A percentile compares a stretch with the other conserved stretches of the same genome.
Conservation (phyloP, 345 rosid genomes). For the Eucalyptus erythrocorys region DNA sequence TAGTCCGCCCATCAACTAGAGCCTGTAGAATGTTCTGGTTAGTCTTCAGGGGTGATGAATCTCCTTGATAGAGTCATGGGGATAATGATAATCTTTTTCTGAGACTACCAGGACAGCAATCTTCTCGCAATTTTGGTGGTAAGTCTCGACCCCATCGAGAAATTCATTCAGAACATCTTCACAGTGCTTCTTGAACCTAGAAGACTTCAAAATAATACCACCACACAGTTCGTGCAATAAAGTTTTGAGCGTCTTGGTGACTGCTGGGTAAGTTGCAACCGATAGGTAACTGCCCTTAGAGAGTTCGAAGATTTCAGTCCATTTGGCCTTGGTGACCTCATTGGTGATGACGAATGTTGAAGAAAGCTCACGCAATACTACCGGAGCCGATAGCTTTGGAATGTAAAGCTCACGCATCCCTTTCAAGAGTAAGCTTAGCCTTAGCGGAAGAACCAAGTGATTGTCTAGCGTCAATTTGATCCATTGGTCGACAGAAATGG, state of each 20-base stretch:
- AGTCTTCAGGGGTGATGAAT: neutral
- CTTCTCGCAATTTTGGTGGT: neutral
- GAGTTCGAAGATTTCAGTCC: neutral
- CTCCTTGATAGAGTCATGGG: neutral
- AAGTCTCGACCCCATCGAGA: neutral
- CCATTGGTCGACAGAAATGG: neutral
- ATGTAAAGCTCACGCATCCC: neutral
- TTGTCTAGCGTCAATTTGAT: neutral
- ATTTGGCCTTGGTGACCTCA: neutral
- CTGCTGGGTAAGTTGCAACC: neutral
- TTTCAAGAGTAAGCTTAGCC: neutral
- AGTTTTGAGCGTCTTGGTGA: neutral
- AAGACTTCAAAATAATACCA: neutral
- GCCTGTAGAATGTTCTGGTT: neutral
- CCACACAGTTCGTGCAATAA: neutral
- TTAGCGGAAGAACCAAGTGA: neutral
- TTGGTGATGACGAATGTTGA: neutral
- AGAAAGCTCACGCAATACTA: neutral
- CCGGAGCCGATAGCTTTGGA: neutral
- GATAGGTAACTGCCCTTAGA: too few species aligned
- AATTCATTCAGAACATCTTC: neutral
- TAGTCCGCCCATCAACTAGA: neutral
- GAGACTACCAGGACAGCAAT: neutral
- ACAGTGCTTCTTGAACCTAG: neutral
- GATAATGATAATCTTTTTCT: neutral